Evolutionary conservation across 495 filamentous ascomycete species (phyloP), one percentile per base, ranked within the genome.

Genomic region (Talaromyces nanjingensis): DNA sequence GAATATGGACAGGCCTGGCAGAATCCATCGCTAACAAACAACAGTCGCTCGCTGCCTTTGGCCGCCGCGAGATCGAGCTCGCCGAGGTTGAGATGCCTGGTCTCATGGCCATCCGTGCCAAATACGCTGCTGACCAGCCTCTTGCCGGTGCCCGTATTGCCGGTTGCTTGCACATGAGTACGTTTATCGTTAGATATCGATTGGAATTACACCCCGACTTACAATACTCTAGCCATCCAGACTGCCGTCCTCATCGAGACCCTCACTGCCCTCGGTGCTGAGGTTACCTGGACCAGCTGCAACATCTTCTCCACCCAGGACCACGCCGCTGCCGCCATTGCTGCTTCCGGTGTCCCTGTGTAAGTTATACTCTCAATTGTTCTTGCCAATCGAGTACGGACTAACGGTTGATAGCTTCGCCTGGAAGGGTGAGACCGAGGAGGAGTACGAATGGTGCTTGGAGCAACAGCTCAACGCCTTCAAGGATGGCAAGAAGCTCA

Each of bases 291-390:
- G 94, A 86, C 90, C 34, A 81, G 78, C 68, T 98, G 94, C 89
- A 98, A 98, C 86, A 98, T 98, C 78, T 98, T 97, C 87, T 93
- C 89, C 74, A 97, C 93, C 70, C 94, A 97, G 79, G 96, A 98
- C 79, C 94, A 98, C 80, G 94, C 94, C 68, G 94, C 96, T 59
- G 92, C 96, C 64, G 94, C 94, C 72, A 96, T 98, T 75, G 94
- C 94, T 66, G 94, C 94, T 63, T 84, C 86, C 60, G 94, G 94
- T 76, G 87, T 94, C 65, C 92, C 94, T 70, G 94, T 98, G 84
- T 87, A 85, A 74, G 84, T 72, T 39, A 49, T 20, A 7, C n/a
- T 16, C 9, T 63, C 37, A 12, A 53, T 47, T 59, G 39, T 29
- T n/a, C 49, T 1, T 6, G 24, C 16, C 9, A 37, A 45, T 16